Base-by-base conservation (phyloP, 2,329 filamentous ascomycete genomes). In the Alternaria arborescens region DNA sequence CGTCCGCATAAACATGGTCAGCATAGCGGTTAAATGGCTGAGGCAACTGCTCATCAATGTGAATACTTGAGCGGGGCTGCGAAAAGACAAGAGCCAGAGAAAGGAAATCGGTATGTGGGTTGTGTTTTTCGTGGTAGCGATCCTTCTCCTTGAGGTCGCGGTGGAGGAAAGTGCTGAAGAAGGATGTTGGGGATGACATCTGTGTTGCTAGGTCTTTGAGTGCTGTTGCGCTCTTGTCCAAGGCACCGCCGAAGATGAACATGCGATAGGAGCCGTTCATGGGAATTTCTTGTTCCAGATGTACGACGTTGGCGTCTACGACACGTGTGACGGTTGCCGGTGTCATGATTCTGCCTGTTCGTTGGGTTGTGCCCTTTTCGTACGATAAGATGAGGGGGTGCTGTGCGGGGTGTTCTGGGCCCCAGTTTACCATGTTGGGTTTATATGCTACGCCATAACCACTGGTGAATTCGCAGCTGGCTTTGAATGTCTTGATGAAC, bases 401-500 rank as follows among this genome's bases (percentile, higher is more conserved):
- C 71, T 90, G 84, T 14, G 90, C 91, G 1, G 88, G 84, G 79
- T 97, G 93, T 4, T 82, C 82, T 0, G 87, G 78, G 10, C 90
- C 91, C 92, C 93, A 97, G 81, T 97, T 97, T 79, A 97, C 85
- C 30, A 86, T 80, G 79, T 97, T 97, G 55, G 91, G 85, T 66
- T 89, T 86, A 82, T 97, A 97, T 30, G 89, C 90, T 22, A 97
- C 93, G 61, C 94, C 94, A 76, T 97, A 97, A 59, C 94, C 94
- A 66, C 91, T 93, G 11, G 93, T 97, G 79, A 97, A 97, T 73
- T 95, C 93, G 82, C 93, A 97, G 30, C 89, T 88, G 58, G 92
- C 91, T 78, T 97, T 97, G 84, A 97, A 97, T 0, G 90, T 93
- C 81, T 90, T 90, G 75, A 97, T 88, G 76, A 97, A 97, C 11